A percentile compares a stretch with the other conserved stretches of the same genome.
Conservation (phyloP, 2,329 filamentous ascomycete species). For the Endoconidiophora polonica region DNA sequence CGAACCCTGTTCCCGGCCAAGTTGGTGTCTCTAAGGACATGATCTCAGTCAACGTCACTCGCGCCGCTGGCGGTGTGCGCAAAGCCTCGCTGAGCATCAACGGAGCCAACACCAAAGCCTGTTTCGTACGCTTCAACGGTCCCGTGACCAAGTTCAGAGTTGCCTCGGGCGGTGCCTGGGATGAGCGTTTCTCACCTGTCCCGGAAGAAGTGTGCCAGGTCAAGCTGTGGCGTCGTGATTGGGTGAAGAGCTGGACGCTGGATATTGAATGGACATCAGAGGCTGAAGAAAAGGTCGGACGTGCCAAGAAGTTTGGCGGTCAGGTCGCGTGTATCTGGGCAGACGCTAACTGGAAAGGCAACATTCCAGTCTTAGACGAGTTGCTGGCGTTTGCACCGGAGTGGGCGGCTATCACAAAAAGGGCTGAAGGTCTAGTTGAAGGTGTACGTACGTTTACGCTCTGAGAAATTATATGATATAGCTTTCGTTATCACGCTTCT, state of each 20-base stretch:
- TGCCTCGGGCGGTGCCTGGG: conserved; percentile 38
- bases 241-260: conserved; percentile 60
- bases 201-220: conserved; percentile 49
- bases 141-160: conserved; percentile 50
- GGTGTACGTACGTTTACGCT: conserved; percentile 53
- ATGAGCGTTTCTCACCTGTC: conserved; percentile 48
- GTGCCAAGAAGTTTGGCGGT: conserved; percentile 34
- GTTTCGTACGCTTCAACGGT: conserved; percentile 54
- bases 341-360: conserved; percentile 55
- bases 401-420: conserved; percentile 67
- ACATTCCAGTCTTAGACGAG: conserved; percentile 75
- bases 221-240: conserved; percentile 68
- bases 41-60: conserved; percentile 45
- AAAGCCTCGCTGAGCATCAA: conserved; percentile 48
- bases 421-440: conserved; percentile 63
- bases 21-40: conserved; percentile 28
- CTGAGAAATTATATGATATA: conserved; percentile 18
- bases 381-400: conserved; percentile 55
- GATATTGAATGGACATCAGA: conserved; percentile 46
- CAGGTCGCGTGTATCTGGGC: conserved; percentile 70
- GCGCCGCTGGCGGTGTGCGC: conserved; percentile 18
- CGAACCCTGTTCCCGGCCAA: conserved; percentile 14
- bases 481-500: not conserved
- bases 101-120: conserved; percentile 62
- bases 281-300: conserved; percentile 7